Evolutionary conservation across 192 early-diverging fungal genomes (phyloP).

Genomic region (Coemansia sp.): DNA sequence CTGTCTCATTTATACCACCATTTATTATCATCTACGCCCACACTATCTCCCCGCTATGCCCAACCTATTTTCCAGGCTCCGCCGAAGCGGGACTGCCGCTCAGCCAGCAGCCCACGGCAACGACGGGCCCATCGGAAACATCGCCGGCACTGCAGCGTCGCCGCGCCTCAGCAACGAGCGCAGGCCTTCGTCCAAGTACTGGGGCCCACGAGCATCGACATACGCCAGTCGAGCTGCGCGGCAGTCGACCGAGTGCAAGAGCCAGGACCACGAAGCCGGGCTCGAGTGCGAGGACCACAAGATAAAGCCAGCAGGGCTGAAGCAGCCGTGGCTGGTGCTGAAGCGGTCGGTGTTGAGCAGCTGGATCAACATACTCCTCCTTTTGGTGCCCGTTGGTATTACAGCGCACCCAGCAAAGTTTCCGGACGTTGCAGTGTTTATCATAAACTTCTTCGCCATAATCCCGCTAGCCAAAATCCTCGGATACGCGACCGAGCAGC

Average conservation of each 20-base stretch:
- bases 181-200: constrained; percentile 31
- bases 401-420: constrained; percentile 64
- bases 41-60: constrained; percentile 17
- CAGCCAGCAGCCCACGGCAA: constrained; percentile 10
- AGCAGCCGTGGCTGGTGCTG: constrained; percentile 53
- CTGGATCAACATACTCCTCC: constrained; percentile 70
- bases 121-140: background rate
- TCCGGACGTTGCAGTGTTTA: constrained; percentile 69
- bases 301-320: constrained; percentile 35
- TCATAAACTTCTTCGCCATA: constrained; percentile 90
- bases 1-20: background rate
- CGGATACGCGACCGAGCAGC: constrained; percentile 77
- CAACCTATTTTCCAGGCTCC: constrained; percentile 40
- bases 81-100: constrained; percentile 8
- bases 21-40: background rate
- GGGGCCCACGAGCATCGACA: constrained; percentile 44
- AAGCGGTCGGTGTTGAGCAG: constrained; percentile 60
- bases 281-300: constrained; percentile 15
- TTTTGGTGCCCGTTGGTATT: constrained; percentile 84
- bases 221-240: constrained; percentile 44
- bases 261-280: constrained; percentile 5
- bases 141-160: background rate
- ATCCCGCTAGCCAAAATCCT: constrained; percentile 87
- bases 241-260: constrained; percentile 27
- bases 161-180: background rate